phyloP scores from a whole-genome alignment of 371 early-diverging fungal genomes.

The Actinomucor elegans region DNA sequence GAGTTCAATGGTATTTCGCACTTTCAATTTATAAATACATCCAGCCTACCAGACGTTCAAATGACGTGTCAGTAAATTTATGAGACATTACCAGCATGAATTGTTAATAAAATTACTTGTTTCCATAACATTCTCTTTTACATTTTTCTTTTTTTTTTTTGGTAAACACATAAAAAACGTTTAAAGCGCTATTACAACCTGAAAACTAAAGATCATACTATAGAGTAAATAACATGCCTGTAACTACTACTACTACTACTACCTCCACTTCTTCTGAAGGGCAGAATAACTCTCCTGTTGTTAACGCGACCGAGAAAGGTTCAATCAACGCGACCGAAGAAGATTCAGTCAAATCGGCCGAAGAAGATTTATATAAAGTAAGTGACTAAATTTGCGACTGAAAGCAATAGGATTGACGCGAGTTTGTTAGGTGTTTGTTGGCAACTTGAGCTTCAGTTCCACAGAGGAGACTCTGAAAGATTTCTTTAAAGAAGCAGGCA shows the following conservation, averaged over 20 bases:
- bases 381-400: no score
- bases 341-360: neutral
- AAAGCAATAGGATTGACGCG: no score
- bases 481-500: slow-evolving; percentile 73
- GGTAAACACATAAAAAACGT: neutral
- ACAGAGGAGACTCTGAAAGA: slow-evolving; percentile 75
- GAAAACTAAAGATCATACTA: no score
- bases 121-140: neutral
- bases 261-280: neutral
- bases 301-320: no score
- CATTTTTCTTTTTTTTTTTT: neutral
- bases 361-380: slow-evolving; percentile 7
- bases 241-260: neutral
- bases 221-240: neutral
- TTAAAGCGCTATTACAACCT: no score
- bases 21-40: no score
- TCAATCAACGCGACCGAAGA: neutral
- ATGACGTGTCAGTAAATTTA: slow-evolving; percentile 9
- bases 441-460: slow-evolving; percentile 88
- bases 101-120: neutral
- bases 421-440: slow-evolving; percentile 96
- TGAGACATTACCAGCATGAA: slow-evolving; percentile 14
- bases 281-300: neutral
- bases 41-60: slow-evolving; percentile 4
- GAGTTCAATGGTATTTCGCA: no score